These are phyloP conservation scores for Sphagnum contortum DNA, from an alignment of 225 moss, liverwort and hornwort species.

Conservation along the genomic window DNA sequence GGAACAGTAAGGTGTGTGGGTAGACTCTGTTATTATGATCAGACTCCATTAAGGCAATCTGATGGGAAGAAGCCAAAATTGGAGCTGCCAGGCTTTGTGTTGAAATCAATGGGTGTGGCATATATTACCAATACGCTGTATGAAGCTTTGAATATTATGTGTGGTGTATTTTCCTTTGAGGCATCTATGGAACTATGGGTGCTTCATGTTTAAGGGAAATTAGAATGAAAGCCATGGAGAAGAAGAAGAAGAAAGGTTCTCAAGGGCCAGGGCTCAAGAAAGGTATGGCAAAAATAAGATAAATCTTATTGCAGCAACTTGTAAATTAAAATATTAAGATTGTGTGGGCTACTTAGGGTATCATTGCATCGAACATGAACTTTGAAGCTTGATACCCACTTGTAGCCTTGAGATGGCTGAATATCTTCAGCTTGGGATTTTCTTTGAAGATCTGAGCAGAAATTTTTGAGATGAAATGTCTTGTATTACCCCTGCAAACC, in stretches of 20 bases:
- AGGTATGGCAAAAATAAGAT: constrained; percentile 14
- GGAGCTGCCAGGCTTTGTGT: constrained; percentile 17
- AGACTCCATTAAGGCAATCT: no score
- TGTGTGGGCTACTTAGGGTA: no score
- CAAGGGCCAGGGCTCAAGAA: constrained; percentile 29
- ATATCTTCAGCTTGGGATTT: no score
- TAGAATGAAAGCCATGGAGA: constrained; percentile 4
- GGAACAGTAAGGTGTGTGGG: constrained; percentile 13
- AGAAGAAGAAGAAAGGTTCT: constrained; percentile 3
- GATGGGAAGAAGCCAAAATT: constrained; percentile 11
- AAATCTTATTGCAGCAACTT: constrained; percentile 16
- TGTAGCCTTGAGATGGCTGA: no score
- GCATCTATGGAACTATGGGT: constrained; percentile 17
- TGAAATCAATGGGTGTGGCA: constrained; percentile 16
- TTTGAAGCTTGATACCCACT: no score
- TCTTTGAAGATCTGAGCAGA: no score
- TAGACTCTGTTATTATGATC: no score
- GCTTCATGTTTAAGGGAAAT: constrained; percentile 17
- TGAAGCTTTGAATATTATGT: not conserved
- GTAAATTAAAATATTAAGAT: no score
- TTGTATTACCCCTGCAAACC: no score
- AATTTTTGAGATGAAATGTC: no score
- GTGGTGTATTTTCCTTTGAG: constrained; percentile 15
- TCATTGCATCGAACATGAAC: no score
- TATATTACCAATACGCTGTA: no score